Evolutionary conservation across 2,329 filamentous ascomycete species (phyloP).

Genomic region (Magnaporthiopsis incrustans): DNA sequence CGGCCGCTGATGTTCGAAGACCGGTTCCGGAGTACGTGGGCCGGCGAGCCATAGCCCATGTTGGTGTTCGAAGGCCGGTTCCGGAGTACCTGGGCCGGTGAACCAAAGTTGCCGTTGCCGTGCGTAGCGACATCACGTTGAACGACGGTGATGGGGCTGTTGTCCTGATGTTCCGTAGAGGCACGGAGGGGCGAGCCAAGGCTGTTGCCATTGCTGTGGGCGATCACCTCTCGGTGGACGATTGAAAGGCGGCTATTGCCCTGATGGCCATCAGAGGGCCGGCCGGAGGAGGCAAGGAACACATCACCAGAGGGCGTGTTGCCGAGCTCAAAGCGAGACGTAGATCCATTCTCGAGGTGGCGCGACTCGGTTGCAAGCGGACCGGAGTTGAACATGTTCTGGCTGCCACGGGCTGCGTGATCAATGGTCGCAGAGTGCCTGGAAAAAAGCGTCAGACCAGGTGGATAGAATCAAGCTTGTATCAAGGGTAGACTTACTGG

Average conservation of each 20-base stretch:
- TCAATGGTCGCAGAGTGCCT: background rate
- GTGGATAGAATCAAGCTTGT: too few species aligned
- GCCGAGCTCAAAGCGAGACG: constrained; percentile 12
- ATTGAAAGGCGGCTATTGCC: background rate
- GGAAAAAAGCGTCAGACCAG: background rate
- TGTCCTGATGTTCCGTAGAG: background rate
- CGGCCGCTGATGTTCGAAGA: constrained; percentile 12
- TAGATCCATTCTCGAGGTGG: background rate
- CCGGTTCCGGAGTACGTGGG: constrained; percentile 1
- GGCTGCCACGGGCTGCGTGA: background rate
- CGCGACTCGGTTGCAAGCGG: background rate
- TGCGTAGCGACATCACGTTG: background rate
- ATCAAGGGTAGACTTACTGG: too few species aligned
- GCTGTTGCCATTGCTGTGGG: background rate
- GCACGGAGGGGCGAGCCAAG: background rate
- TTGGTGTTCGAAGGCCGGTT: constrained; percentile 11
- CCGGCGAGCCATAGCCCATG: constrained; percentile 3
- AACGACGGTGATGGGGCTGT: background rate
- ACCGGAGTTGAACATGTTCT: background rate
- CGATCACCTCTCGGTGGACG: background rate
- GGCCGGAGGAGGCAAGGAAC: constrained; percentile 7
- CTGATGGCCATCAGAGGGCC: background rate
- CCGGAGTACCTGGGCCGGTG: constrained; percentile 5
- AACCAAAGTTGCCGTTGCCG: background rate
- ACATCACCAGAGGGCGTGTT: constrained; percentile 11